Base-by-base conservation (phyloP, 1,284 basidiomycete species). In the Bjerkandera adusta region DNA sequence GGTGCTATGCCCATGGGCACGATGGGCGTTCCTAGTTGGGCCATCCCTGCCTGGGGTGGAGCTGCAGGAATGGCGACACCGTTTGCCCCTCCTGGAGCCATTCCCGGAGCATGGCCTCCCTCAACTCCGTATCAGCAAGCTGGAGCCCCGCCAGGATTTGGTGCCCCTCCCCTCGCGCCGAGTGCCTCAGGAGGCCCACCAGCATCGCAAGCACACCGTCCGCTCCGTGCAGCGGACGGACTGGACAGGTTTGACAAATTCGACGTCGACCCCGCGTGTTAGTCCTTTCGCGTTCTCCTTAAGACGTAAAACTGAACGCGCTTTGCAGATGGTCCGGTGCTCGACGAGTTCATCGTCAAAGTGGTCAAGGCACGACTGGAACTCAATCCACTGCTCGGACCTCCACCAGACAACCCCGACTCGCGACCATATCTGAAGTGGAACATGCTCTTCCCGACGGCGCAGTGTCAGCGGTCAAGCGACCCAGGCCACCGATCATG, bases 401-500 rank as follows among this genome's bases (percentile, higher is more conserved):
- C 79, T 0, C 64, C 72, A 5, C 54, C 68, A 1, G 79, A 82
- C 10, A 68, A 69, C 4, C 65, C 65, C 18, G 48, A 63, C 3
- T 72, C 76, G 1, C 65, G 66, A 35, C 69, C 72, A 11, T 76
- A 77, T 58, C 66, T 89, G 30, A 77, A 74, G 45, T 89, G 86
- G 85, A 84, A 85, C 65, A 84, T 89, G 81, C 71, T 85, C 41
- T 86, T 81, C 63, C 67, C 70, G 4, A 75, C 83, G 2, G 74
- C 70, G 38, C 73, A 76, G 52, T 81, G 81, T 45, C 78, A 78
- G 53, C 77, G 79, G 45, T 84, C 83, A 2, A 73, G 66, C 22
- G 85, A 88, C 48, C 68, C 66, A 1, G 53, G 61, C 13, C 70
- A 76, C 34, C 67, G 77, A n/a, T 86, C 85, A 0, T 89, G 86